Conservation (phyloP, 805 yeast genomes). For the Lipomyces lipofer region DNA sequence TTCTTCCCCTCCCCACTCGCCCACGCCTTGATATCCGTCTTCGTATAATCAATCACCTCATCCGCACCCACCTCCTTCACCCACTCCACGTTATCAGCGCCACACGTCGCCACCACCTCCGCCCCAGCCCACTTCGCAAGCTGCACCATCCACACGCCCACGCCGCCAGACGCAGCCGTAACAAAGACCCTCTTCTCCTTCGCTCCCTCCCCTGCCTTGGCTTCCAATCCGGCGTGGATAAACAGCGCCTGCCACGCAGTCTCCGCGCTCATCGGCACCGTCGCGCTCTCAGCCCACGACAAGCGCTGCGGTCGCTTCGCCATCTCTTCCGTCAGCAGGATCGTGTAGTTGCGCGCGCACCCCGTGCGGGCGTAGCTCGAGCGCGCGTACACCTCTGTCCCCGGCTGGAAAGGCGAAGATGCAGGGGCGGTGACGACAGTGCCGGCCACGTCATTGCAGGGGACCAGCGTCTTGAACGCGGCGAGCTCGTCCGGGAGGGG, state of each 20-base stretch:
- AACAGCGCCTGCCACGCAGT: constrained; percentile 9
- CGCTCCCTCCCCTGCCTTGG: not conserved
- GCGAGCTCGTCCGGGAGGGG: constrained; percentile 1
- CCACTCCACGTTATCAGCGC: constrained; percentile 1
- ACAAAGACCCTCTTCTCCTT: constrained; percentile 8
- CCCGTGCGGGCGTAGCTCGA: constrained; percentile 2
- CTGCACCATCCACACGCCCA: constrained; percentile 3
- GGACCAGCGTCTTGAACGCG: not conserved
- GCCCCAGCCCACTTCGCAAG: not conserved
- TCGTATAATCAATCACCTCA: constrained; percentile 5
- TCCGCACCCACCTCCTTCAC: constrained; percentile 5
- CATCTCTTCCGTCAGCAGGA: constrained; percentile 1
- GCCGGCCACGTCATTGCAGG: constrained; percentile 3
- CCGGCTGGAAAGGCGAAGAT: not conserved
- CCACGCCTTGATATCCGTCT: not conserved
- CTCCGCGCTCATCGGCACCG: constrained; percentile 1
- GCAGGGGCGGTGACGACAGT: constrained; percentile 4
- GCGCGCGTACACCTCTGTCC: constrained; percentile 2
- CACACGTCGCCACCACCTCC: constrained; percentile 5
- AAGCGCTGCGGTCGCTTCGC: constrained; percentile 3
- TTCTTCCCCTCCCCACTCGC: not conserved
- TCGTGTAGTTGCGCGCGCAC: constrained; percentile 2
- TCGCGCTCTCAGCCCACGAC: constrained; percentile 1
- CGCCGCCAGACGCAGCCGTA: constrained; percentile 8
- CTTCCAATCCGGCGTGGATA: constrained; percentile 1